Evolutionary conservation across 2,329 filamentous ascomycete species (phyloP).

Genomic region (Thielaviopsis euricoi): DNA sequence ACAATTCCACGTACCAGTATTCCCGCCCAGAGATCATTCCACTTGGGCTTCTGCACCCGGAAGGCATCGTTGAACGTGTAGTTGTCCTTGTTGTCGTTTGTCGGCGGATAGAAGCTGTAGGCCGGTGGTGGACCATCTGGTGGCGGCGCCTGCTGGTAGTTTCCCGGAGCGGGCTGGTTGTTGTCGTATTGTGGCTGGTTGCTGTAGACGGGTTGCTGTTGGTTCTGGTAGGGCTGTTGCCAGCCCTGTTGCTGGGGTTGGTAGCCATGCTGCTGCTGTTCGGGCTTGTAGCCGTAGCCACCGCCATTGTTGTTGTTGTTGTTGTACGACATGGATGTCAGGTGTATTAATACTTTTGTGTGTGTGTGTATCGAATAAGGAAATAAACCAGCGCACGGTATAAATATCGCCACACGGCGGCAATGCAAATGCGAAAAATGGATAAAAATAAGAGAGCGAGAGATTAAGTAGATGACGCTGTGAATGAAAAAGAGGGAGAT

Average conservation of each 20-base stretch:
- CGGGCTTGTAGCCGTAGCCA: conserved; percentile 1
- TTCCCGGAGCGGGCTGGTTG: conserved; percentile 5
- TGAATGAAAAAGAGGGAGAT: too few species aligned
- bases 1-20: conserved; percentile 39
- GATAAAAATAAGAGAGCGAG: not conserved
- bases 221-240: conserved; percentile 18
- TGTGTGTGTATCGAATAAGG: not conserved
- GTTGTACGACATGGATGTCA: conserved; percentile 6
- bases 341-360: not conserved
- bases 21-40: conserved; percentile 79
- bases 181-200: conserved; percentile 13
- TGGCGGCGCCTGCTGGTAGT: conserved; percentile 17
- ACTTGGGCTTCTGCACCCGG: conserved; percentile 69
- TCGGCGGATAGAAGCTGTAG: conserved; percentile 22
- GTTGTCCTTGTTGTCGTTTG: conserved; percentile 28
- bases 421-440: not conserved
- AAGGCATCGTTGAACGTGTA: conserved; percentile 64
- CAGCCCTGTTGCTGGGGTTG: conserved; percentile 14
- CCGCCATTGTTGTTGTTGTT: conserved; percentile 3
- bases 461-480: not conserved
- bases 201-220: conserved; percentile 14
- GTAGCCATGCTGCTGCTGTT: conserved; percentile 11
- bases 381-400: not conserved
- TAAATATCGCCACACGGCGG: too few species aligned
- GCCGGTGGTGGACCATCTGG: conserved; percentile 18